Conservation (phyloP, 129 eudicot species). For the Glebionis coronaria region DNA sequence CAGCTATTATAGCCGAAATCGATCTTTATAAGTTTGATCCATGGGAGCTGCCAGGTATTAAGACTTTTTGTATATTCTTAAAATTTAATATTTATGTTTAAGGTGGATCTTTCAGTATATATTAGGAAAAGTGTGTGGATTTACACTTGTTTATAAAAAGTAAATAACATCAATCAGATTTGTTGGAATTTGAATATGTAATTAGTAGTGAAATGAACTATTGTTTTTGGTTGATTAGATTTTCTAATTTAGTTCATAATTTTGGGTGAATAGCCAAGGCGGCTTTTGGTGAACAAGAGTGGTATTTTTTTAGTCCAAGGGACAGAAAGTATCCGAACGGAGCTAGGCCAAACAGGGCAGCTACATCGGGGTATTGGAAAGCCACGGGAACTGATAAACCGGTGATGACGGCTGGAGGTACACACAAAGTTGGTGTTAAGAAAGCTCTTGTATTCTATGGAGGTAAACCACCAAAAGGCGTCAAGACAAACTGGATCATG, state of each 20-base stretch:
- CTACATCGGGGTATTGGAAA: conserved; percentile 90
- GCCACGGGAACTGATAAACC: conserved; percentile 95
- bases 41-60: conserved; percentile 88
- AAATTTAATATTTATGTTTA: too few relatives aligned
- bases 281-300: conserved; percentile 82
- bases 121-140: too few relatives aligned
- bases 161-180: too few relatives aligned
- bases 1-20: conserved; percentile 70
- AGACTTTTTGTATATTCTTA: background rate
- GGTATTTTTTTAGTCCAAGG: conserved; percentile 91
- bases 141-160: too few relatives aligned
- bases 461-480: conserved; percentile 87
- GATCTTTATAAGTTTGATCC: conserved; percentile 90
- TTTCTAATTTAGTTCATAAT: background rate
- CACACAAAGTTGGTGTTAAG: conserved; percentile 82
- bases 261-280: conserved; percentile 56
- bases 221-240: conserved; percentile 21
- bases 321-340: conserved; percentile 94
- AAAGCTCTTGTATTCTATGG: conserved; percentile 88
- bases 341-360: conserved; percentile 89
- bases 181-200: background rate
- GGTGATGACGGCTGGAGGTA: conserved; percentile 62
- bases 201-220: background rate
- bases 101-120: too few relatives aligned
- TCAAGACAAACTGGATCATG: conserved; percentile 95